These are phyloP conservation scores for Fraxinus greggii DNA, from an alignment of 305 asterid genomes.

Conservation along the genomic window DNA sequence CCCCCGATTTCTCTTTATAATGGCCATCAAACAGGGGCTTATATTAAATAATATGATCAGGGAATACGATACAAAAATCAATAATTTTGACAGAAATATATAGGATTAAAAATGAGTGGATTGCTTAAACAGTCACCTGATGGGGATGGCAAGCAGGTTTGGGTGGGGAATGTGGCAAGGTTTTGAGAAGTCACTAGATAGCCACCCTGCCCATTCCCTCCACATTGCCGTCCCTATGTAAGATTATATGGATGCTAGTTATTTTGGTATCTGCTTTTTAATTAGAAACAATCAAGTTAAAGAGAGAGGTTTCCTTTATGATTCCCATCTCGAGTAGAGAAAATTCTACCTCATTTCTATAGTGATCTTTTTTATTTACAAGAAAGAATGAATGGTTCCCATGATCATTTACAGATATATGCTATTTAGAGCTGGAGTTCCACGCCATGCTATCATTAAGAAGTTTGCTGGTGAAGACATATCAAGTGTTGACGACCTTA, in stretches of 20 bases:
- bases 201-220: not conserved
- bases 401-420: constrained; percentile 31
- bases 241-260: constrained; percentile 9
- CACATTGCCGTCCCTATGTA: not conserved
- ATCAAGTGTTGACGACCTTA: constrained; percentile 75
- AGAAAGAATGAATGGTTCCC: constrained; percentile 15
- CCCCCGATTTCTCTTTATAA: not conserved
- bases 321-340: constrained; percentile 21
- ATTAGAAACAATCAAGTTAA: constrained; percentile 14
- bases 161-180: not conserved
- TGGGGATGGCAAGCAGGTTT: not conserved
- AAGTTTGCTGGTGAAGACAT: constrained; percentile 96
- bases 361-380: constrained; percentile 1
- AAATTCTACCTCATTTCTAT: constrained; percentile 4
- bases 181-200: not conserved
- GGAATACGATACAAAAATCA: not conserved
- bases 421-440: constrained; percentile 95
- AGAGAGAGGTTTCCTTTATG: constrained; percentile 15
- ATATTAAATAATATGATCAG: not conserved
- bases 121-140: not conserved
- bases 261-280: constrained; percentile 16
- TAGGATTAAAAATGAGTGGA: not conserved
- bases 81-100: not conserved
- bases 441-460: constrained; percentile 93
- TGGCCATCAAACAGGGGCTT: not conserved